Base-by-base conservation (phyloP, 108 stramenopile species). In the Chaetoceros tenuissimus region DNA sequence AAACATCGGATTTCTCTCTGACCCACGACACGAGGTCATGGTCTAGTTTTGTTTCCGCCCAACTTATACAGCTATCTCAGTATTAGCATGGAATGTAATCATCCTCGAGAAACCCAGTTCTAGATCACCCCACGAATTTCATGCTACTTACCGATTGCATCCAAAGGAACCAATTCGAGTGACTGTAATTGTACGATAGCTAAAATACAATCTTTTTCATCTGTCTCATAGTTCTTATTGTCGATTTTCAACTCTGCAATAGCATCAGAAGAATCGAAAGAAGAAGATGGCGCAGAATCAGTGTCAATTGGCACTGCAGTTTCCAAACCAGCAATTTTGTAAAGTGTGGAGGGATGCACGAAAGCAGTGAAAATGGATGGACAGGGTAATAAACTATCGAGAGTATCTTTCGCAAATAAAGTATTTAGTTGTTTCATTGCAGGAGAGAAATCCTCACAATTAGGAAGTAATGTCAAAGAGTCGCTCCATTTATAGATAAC, bases 61-160 rank as follows among this genome's bases (percentile, higher is more conserved):
- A n/a, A n/a, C n/a, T n/a, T n/a, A n/a, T n/a, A n/a, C n/a, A n/a
- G 34, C 34, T 40, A 19, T n/a, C 63, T 80, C 71, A 69, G 74
- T 54, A 69, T 72, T 75, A 72, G 71, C 78, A 80, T 72, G 74
- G 74, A 56, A 72, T 63, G 59, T 73, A 20, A 28, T 49, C 56
- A 21, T 22, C 20, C 50, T n/a, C n/a, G 26, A 51, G 46, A 26
- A 17, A 29, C 22, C 25, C 10, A 3, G 52, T 30, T 21, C 50
- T 16, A 21, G 26, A 48, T 27, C 30, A 57, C 24, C 28, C 45
- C 3, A 49, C 23, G 28, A 34, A 16, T 22, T 8, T 43, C 10
- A n/a, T 1, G 24, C 18, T 21, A 55, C 61, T 46, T 62, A 73
- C 59, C 51, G 48, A 72, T 57, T 56, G 29, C 28, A 55, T 45